Conservation (phyloP, 208 protist species). For the Trypanosoma scelopori region DNA sequence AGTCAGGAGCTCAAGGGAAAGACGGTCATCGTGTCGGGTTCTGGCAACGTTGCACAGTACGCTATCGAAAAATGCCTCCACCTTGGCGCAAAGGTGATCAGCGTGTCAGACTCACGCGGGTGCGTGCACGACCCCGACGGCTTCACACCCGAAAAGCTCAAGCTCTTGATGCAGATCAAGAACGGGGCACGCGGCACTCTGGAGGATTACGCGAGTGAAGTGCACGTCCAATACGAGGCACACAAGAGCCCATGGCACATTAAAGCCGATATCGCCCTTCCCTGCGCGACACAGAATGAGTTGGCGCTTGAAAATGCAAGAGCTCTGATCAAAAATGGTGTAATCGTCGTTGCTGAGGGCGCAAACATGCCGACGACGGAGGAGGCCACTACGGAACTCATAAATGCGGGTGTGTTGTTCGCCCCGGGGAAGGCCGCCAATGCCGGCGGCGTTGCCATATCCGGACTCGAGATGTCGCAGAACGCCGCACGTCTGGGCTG, state of each 20-base stretch:
- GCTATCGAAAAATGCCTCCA: slow-evolving; percentile 80
- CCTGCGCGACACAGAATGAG: slow-evolving; percentile 96
- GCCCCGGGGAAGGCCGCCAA: slow-evolving; percentile 94
- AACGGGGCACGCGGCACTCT: slow-evolving; percentile 55
- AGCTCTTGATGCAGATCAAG: slow-evolving; percentile 70
- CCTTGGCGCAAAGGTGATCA: slow-evolving; percentile 83
- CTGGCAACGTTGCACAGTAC: slow-evolving; percentile 93
- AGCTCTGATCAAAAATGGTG: slow-evolving; percentile 72
- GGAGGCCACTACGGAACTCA: slow-evolving; percentile 79
- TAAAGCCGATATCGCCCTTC: slow-evolving; percentile 76
- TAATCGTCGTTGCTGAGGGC: slow-evolving; percentile 84
- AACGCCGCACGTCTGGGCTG: slow-evolving; percentile 86
- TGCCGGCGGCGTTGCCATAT: slow-evolving; percentile 93
- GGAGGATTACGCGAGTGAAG: slow-evolving; percentile 62
- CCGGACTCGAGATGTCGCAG: slow-evolving; percentile 95
- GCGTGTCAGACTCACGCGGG: slow-evolving; percentile 84
- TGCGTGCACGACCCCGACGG: slow-evolving; percentile 79
- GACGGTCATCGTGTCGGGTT: slow-evolving; percentile 77
- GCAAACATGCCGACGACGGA: slow-evolving; percentile 92
- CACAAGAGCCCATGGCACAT: slow-evolving; percentile 69
- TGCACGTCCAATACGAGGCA: slow-evolving; percentile 60
- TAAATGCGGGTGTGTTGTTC: slow-evolving; percentile 65
- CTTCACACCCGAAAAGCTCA: slow-evolving; percentile 77
- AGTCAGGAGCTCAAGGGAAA: slow-evolving; percentile 69
- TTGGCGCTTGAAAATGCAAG: slow-evolving; percentile 74